Base-by-base conservation (phyloP, 192 early-diverging fungal species). In the Pilobolus umbonatus region DNA sequence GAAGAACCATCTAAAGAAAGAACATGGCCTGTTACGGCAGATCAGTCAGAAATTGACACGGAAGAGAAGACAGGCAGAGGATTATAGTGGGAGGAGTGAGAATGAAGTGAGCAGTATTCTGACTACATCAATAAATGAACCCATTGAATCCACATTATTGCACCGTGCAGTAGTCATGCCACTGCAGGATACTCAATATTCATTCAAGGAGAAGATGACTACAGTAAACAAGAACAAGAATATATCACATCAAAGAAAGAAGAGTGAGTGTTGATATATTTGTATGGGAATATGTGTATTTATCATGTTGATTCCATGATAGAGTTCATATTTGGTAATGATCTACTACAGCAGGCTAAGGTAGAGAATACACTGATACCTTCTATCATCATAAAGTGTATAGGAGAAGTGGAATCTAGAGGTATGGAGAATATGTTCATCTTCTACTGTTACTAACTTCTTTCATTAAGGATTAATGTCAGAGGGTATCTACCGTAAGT, bases 401-500 rank as follows among this genome's bases (percentile, higher is more conserved):
- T 92, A n/a, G 68, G 73, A 36, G 86, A 84, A 17, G 85, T 92
- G n/a, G 90, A 83, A 54, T 36, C 55, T 8, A 70, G 81, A 53
- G 80, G 53, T 57, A 47, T 17, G 25, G 36, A 50, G 3, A 21
- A 19, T 24, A 21, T 24, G 22, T 28, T 48, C 28, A 2, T 5
- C 46, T 28, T 26, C 19, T 15, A 24, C n/a, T 6, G 22, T 48
- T 14, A 14, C n/a, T 15, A 26, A 26, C 2, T 29, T 14, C 24
- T 48, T 25, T 10, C 10, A 38, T 26, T 21, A 14, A 59, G 57
- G 65, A 45, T 71, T 82, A 81, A 83, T 55, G 49, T 84, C 71
- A 52, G 76, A 92, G 69, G 89, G 89, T 30, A 83, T 92, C 22
- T 92, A 92, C 61, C 88, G 89, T 30, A 83, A 85, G 59, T 88